These are phyloP conservation scores for Hanseniaspora lindneri DNA, from an alignment of 805 yeast genomes.

Conservation along the genomic window DNA sequence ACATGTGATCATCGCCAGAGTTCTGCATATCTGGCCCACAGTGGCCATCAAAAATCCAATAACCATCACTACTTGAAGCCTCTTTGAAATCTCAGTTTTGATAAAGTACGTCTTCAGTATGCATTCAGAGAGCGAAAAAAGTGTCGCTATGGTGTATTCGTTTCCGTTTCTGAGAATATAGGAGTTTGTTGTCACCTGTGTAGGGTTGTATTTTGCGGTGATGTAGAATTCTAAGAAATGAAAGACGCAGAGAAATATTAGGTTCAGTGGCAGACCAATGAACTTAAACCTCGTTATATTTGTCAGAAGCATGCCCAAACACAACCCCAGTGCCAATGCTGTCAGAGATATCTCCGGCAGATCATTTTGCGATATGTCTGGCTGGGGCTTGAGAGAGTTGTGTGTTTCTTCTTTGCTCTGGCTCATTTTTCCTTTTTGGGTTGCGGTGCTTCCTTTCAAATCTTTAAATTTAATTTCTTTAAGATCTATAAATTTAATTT, in stretches of 20 bases:
- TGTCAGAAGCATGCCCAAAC: conserved; percentile 33
- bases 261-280: conserved; percentile 36
- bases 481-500: too few relatives aligned
- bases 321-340: conserved; percentile 35
- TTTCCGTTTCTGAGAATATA: conserved; percentile 54
- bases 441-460: too few relatives aligned
- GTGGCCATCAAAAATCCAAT: conserved; percentile 41
- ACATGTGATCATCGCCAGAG: conserved; percentile 79
- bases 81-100: conserved; percentile 23
- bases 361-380: conserved; percentile 33
- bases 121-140: conserved; percentile 42
- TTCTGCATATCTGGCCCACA: conserved; percentile 56
- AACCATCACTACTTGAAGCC: conserved; percentile 19
- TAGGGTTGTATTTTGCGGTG: conserved; percentile 63
- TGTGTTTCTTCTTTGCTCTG: too few relatives aligned
- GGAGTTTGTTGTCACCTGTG: conserved; percentile 57
- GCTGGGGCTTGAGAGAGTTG: too few relatives aligned
- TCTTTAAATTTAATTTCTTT: too few relatives aligned
- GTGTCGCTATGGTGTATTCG: conserved; percentile 47
- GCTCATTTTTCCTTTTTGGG: too few relatives aligned
- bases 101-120: conserved; percentile 33
- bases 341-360: conserved; percentile 36
- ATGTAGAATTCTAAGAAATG: conserved; percentile 73
- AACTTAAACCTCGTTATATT: conserved; percentile 25
- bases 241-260: conserved; percentile 45